Evolutionary conservation across 371 early-diverging fungal genomes (phyloP).

Genomic region (Circinella minor): DNA sequence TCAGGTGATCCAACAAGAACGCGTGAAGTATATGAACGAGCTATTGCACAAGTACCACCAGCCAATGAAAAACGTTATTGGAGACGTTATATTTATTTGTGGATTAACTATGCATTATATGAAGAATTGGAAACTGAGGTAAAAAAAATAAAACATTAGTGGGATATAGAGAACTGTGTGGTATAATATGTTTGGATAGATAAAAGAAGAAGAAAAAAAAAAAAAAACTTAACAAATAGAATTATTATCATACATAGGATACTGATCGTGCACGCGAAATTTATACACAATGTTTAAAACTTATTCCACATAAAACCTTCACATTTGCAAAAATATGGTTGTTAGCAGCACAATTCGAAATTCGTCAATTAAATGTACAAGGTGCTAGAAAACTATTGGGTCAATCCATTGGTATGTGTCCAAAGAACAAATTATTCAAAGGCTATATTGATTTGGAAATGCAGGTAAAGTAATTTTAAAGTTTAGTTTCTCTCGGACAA

Average conservation of each 20-base stretch:
- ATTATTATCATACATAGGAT: conserved; percentile 53
- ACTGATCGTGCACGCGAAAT: conserved; percentile 82
- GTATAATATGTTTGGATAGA: too few relatives aligned
- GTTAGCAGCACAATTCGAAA: conserved; percentile 88
- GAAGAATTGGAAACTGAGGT: conserved; percentile 88
- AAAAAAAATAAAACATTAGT: background rate
- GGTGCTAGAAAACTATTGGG: conserved; percentile 89
- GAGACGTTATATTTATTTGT: conserved; percentile 97
- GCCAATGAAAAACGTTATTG: conserved; percentile 91
- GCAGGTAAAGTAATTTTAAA: conserved; percentile 39
- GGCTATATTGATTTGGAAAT: conserved; percentile 97
- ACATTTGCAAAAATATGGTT: conserved; percentile 98
- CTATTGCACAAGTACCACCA: conserved; percentile 89
- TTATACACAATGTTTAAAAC: conserved; percentile 81
- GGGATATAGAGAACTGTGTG: too few relatives aligned
- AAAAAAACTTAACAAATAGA: background rate
- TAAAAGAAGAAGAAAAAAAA: too few relatives aligned
- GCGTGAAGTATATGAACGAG: conserved; percentile 95
- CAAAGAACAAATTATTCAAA: conserved; percentile 86
- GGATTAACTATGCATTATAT: conserved; percentile 96
- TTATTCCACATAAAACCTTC: conserved; percentile 92
- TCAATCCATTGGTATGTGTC: conserved; percentile 82
- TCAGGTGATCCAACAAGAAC: conserved; percentile 75
- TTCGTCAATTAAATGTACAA: conserved; percentile 77
- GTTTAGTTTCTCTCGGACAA: too few relatives aligned